Base-by-base conservation (phyloP, 768 basidiomycete species). In the Mycena olivaceomarginata region DNA sequence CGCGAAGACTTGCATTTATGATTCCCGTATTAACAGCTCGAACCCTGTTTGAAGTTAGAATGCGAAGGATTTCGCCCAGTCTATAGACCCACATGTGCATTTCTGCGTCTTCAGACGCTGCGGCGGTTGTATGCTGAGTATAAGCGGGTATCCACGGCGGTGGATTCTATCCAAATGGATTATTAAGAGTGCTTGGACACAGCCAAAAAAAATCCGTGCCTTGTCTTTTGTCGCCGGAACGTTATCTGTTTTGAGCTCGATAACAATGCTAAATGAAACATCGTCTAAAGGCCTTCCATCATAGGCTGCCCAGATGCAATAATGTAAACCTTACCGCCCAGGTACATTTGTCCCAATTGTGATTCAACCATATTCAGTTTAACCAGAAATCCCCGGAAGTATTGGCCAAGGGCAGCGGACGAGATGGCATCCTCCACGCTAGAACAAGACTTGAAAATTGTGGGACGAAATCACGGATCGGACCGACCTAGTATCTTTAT, bases 11-110 rank as follows among this genome's bases (percentile, higher is more conserved):
- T 82, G 93, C 96, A 82, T 94, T 95, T 67, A 97, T 91, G 59
- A 97, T 91, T 4, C 96, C 96, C 1, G 96, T 97, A 80, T 96
- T 95, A 9, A 97, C 94, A 15, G 94, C 94, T 31, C 96, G 90
- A 69, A 97, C 85, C 87, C 78, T 79, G 22, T 11, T 11, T 25
- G 8, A 37, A 53, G 48, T 56, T 31, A 37, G 40, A 22, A 40
- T 8, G 22, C 5, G 15, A 22, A 45, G 5, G 6, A 2, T 25
- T 59, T 45, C 31, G 15, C 16, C 51, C 22, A 22, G 18, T 25
- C 9, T 5, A 51, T 15, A 37, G 43, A 70, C 67, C 22, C 12
- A 79, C 78, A 96, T 89, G 79, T 95, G 93, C 20, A 95, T 85
- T 82, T 96, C 93, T 39, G 94, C 91, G 51, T 91, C 84, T 41